Evolutionary conservation across 148 eudicot genomes (phyloP).

Genomic region (Amaranthus hypochondriacus): DNA sequence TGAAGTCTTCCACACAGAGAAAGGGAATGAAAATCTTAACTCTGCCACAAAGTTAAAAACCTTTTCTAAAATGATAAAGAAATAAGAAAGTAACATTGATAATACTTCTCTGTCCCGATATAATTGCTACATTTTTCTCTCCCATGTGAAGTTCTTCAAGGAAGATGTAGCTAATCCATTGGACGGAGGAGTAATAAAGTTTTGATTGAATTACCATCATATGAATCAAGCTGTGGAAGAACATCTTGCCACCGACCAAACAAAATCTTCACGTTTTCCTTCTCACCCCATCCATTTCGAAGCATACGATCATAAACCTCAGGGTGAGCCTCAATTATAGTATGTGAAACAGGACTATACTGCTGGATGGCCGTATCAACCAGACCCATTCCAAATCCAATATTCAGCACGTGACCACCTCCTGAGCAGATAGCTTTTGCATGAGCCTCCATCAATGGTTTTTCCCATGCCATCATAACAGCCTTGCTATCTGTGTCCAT

Average conservation of each 20-base stretch:
- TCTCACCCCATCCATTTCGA: slow-evolving; percentile 75
- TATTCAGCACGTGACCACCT: slow-evolving; percentile 69
- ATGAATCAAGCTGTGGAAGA: slow-evolving; percentile 66
- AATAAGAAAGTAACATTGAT: not conserved
- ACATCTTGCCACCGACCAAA: slow-evolving; percentile 97
- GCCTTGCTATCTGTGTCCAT: slow-evolving; percentile 89
- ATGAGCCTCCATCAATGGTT: slow-evolving; percentile 93
- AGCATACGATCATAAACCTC: slow-evolving; percentile 82
- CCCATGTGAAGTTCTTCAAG: too few relatives aligned
- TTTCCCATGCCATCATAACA: slow-evolving; percentile 98
- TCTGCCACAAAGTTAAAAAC: not conserved
- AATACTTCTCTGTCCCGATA: too few relatives aligned
- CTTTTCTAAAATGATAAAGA: not conserved
- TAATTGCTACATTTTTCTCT: too few relatives aligned
- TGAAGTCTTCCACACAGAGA: not conserved
- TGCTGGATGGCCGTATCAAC: slow-evolving; percentile 87
- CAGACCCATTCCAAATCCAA: slow-evolving; percentile 98
- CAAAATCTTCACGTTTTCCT: slow-evolving; percentile 80
- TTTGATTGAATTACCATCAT: slow-evolving; percentile 55
- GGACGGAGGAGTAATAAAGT: not conserved
- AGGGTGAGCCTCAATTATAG: slow-evolving; percentile 90
- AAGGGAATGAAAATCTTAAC: too few relatives aligned
- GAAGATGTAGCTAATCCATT: too few relatives aligned
- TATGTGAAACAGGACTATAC: slow-evolving; percentile 60
- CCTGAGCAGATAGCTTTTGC: slow-evolving; percentile 82